These are phyloP conservation scores for Aspergillus oerlinghausenensis DNA, from an alignment of 2,329 filamentous ascomycete species.

Conservation along the genomic window DNA sequence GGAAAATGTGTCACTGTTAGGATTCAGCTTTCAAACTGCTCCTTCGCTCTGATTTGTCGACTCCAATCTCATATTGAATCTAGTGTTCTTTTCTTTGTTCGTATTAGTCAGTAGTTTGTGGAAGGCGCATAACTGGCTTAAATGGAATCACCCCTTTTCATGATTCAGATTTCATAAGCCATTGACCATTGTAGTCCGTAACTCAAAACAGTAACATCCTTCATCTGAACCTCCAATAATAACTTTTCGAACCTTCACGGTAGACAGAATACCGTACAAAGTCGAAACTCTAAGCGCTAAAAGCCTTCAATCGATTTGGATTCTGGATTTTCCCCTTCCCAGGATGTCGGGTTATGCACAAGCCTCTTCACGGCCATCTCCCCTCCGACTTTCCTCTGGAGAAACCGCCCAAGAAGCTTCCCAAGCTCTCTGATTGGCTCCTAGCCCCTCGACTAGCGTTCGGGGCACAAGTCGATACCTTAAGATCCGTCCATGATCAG, in stretches of 20 bases:
- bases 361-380: conserved; percentile 3
- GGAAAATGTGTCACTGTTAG: neutral
- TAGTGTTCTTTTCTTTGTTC: neutral
- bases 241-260: neutral
- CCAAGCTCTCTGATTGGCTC: conserved; percentile 6
- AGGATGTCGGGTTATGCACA: conserved; percentile 12
- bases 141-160: neutral
- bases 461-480: conserved; percentile 13
- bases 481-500: conserved; percentile 14
- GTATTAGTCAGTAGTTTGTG: neutral
- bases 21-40: neutral
- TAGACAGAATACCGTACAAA: neutral
- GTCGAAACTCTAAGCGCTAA: neutral
- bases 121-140: neutral
- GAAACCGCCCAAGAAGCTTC: conserved; percentile 7
- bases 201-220: neutral
- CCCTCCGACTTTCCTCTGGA: conserved; percentile 5
- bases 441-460: neutral
- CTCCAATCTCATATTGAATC: neutral
- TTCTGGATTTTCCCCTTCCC: conserved; percentile 1
- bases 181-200: neutral
- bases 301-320: neutral
- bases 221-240: neutral
- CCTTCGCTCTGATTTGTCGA: neutral
- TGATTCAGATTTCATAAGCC: neutral